Conservation (phyloP, 2,329 filamentous ascomycete genomes). For the Periconia macrospinosa region DNA sequence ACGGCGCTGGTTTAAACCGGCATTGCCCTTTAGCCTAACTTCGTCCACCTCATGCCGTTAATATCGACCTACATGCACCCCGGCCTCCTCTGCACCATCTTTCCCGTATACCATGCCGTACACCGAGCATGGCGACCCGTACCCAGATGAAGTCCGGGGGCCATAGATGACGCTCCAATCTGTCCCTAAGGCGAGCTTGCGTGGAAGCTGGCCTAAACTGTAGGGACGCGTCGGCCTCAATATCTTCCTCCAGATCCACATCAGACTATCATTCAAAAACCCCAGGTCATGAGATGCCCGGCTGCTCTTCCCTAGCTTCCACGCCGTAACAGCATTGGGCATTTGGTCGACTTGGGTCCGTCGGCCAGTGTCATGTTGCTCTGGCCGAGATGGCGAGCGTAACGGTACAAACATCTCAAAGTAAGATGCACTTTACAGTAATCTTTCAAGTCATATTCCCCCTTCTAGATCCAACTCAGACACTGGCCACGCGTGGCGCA, state of each 20-base stretch:
- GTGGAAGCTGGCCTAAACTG: conserved; percentile 16
- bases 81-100: conserved; percentile 18
- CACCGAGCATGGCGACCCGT: conserved; percentile 17
- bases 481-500: conserved; percentile 26
- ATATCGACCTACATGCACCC: conserved; percentile 33
- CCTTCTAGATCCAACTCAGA: not conserved
- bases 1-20: conserved; percentile 23
- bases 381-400: not conserved
- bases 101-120: conserved; percentile 17
- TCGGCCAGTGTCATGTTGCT: not conserved
- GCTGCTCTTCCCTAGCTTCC: not conserved
- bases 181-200: conserved; percentile 26
- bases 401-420: not conserved
- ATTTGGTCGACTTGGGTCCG: not conserved
- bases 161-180: conserved; percentile 23
- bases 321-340: not conserved
- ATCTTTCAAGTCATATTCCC: not conserved
- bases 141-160: conserved; percentile 23
- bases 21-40: conserved; percentile 34
- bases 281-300: not conserved
- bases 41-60: conserved; percentile 24
- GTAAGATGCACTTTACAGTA: not conserved
- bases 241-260: conserved; percentile 14
- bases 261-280: not conserved
- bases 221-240: conserved; percentile 27